Percentiles rank a stretch among this genome's conserved stretches.
Evolutionary conservation across 805 yeast species (phyloP).

Genomic region (Teunomyces gatunensis): DNA sequence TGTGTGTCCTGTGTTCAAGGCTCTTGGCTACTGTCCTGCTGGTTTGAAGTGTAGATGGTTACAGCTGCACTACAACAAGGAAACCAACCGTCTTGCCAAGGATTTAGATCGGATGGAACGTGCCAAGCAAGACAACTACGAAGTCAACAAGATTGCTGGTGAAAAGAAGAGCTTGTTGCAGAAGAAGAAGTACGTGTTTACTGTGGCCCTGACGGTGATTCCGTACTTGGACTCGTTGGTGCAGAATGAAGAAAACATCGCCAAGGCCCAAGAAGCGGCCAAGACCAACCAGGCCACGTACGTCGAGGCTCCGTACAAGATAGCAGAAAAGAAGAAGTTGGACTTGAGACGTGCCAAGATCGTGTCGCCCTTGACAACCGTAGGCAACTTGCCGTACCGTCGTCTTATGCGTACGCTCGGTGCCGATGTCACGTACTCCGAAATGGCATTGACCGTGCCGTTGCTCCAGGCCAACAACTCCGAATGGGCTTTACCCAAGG

Average conservation of each 20-base stretch:
- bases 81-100: slow-evolving; percentile 41
- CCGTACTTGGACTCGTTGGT: slow-evolving; percentile 63
- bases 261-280: slow-evolving; percentile 26
- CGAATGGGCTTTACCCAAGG: slow-evolving; percentile 97
- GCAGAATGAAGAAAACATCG: slow-evolving; percentile 39
- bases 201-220: slow-evolving; percentile 54
- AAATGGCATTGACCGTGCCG: slow-evolving; percentile 90
- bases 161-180: slow-evolving; percentile 49
- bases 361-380: slow-evolving; percentile 94
- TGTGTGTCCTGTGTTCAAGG: slow-evolving; percentile 76
- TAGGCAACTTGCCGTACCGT: slow-evolving; percentile 94
- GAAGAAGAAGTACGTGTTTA: slow-evolving; percentile 60
- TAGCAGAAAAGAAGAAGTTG: slow-evolving; percentile 77
- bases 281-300: slow-evolving; percentile 48
- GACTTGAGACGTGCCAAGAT: slow-evolving; percentile 74
- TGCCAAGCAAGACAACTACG: slow-evolving; percentile 41
- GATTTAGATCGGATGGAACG: slow-evolving; percentile 41
- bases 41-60: slow-evolving; percentile 95
- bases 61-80: slow-evolving; percentile 59
- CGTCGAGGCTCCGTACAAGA: slow-evolving; percentile 71
- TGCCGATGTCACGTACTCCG: slow-evolving; percentile 90
- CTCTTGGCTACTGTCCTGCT: slow-evolving; percentile 86
- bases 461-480: slow-evolving; percentile 85
- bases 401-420: slow-evolving; percentile 87
- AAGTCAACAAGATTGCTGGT: slow-evolving; percentile 59